A percentile compares a stretch with the other conserved stretches of the same genome.
Conservation (phyloP, 2,329 filamentous ascomycete species). For the Aspergillus luchuensis region DNA sequence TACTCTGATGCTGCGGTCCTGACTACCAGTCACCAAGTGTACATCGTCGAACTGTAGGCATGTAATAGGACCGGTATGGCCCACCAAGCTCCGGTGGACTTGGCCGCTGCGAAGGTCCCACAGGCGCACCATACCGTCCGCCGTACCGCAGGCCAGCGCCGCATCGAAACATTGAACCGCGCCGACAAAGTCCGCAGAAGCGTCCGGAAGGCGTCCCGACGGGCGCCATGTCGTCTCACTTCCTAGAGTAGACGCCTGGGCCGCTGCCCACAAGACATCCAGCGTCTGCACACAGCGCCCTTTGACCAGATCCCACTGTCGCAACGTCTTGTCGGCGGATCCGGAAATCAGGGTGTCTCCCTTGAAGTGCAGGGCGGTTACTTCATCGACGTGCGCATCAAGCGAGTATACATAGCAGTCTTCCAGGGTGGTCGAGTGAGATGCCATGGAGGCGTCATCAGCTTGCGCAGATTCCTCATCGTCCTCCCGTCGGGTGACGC, state of each 20-base stretch:
- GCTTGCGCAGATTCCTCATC: conserved; percentile 39
- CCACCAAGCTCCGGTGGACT: conserved; percentile 93
- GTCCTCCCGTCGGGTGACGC: conserved; percentile 53
- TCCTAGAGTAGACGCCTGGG: conserved; percentile 75
- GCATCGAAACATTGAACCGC: conserved; percentile 95
- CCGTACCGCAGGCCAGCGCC: conserved; percentile 91
- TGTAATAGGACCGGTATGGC: conserved; percentile 92
- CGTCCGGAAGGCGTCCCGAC: conserved; percentile 61
- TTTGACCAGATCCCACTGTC: conserved; percentile 96
- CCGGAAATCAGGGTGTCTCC: conserved; percentile 90
- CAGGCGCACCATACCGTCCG: conserved; percentile 92
- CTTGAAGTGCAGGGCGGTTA: conserved; percentile 89
- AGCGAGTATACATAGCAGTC: conserved; percentile 89
- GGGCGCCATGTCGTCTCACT: conserved; percentile 71
- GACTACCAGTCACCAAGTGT: conserved; percentile 88
- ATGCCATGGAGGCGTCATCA: conserved; percentile 56
- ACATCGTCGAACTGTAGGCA: conserved; percentile 95
- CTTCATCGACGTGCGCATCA: conserved; percentile 87
- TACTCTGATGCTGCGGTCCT: conserved; percentile 91
- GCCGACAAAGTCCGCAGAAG: conserved; percentile 86
- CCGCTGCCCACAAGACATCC: conserved; percentile 96
- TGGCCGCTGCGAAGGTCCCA: conserved; percentile 97
- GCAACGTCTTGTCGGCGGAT: conserved; percentile 93
- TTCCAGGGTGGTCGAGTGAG: conserved; percentile 72
- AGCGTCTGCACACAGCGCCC: conserved; percentile 97